Base-by-base conservation (phyloP, 495 filamentous ascomycete species). In the Podospora australis region DNA sequence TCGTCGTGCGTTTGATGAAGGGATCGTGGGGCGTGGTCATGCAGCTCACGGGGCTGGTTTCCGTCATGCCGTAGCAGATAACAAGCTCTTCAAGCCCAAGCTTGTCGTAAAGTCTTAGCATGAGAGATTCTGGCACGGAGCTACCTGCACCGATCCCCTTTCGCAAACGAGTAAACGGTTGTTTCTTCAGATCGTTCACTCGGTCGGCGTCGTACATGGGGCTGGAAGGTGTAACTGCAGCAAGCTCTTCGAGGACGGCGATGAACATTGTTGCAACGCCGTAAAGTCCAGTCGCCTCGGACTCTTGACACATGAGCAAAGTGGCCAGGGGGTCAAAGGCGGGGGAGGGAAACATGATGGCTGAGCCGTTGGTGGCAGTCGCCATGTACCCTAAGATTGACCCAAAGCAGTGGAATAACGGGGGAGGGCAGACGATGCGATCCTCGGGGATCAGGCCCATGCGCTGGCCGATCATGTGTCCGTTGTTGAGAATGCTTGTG, bases 61-160 rank as follows among this genome's bases (percentile, higher is more conserved):
- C 92, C 11, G 92, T 98, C 92, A 98, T 98, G 29, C 90, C 92
- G 65, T 98, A 98, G 71, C 92, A 96, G 56, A 96, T 96, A 1
- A 90, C 95, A 46, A 96, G 60, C 23, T 95, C 86, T 0, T 78
- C 81, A 23, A 98, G 69, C 39, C 94, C 94, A 4, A 96, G 70
- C n/a, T 62, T 72, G 28, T 70, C 70, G 56, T 91, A 86, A 13
- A 98, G 62, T 49, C 79, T 82, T 13, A 80, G 78, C 92, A 98
- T 95, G 20, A 98, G 63, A 46, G 87, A 80, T 3, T 82, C 75
- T 0, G 91, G 92, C 16, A 98, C 82, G 32, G 79, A 86, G 41
- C 80, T 85, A 13, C 92, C 92, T 0, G 91, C 88, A n/a, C 84
- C 91, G 51, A 96, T 96, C 8, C 92, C 92, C 2, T 91, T 96